Conservation (phyloP, 202 grass and related monocot species). For the Brachypodium distachyon region DNA sequence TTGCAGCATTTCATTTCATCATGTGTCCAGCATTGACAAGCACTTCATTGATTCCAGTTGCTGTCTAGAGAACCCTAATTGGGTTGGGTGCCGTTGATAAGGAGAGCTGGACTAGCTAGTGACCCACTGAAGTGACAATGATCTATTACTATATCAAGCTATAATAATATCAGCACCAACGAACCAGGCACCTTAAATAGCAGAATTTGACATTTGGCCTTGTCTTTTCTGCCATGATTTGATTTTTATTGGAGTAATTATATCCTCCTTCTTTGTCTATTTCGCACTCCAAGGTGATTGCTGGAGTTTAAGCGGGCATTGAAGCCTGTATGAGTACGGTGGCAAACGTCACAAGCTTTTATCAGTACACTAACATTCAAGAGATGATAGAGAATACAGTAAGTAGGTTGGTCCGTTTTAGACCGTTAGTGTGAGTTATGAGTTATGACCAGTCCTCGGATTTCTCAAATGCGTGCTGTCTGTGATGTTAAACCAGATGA, state of each 20-base stretch:
- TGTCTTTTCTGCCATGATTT: constrained; percentile 5
- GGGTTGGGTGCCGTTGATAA: background rate
- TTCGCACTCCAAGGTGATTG: background rate
- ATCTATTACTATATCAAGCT: constrained; percentile 13
- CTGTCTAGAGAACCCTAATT: constrained; percentile 12
- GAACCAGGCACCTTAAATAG: constrained; percentile 18
- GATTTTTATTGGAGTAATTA: background rate
- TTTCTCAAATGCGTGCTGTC: too few relatives aligned
- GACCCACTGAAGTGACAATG: constrained; percentile 17
- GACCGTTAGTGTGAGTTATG: too few relatives aligned
- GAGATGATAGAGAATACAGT: background rate
- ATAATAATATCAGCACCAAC: constrained; percentile 11
- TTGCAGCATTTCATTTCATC: background rate
- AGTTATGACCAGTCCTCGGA: too few relatives aligned
- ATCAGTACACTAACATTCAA: background rate
- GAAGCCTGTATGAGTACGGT: background rate
- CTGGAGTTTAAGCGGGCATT: background rate
- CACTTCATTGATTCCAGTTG: constrained; percentile 22
- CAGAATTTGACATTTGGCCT: constrained; percentile 1
- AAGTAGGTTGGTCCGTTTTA: too few relatives aligned
- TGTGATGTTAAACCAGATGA: too few relatives aligned
- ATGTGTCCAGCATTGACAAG: background rate
- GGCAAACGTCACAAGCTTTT: too few relatives aligned
- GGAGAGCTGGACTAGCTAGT: background rate
- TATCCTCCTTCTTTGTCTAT: background rate